Percentiles rank a stretch among this genome's conserved stretches.
phyloP scores from a whole-genome alignment of 371 early-diverging fungal genomes.

The Mortierella polycephala region DNA sequence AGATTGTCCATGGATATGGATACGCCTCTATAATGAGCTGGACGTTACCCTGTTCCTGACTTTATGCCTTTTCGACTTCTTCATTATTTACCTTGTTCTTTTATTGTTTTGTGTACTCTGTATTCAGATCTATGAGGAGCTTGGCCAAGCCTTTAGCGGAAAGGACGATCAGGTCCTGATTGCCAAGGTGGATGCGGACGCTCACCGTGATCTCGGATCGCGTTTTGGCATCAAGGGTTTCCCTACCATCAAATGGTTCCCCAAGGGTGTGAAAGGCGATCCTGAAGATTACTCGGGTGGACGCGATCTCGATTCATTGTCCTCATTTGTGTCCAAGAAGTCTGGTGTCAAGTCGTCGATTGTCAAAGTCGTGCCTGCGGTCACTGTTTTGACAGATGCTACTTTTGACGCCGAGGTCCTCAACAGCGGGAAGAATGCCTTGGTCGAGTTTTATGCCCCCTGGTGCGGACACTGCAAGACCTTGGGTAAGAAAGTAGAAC shows the following conservation, averaged over 20 bases:
- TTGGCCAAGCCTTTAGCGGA: conserved; percentile 80
- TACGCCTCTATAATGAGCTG: not conserved
- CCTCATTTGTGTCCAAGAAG: conserved; percentile 81
- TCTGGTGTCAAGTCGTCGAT: conserved; percentile 59
- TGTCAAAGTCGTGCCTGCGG: conserved; percentile 46
- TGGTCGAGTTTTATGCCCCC: conserved; percentile 88
- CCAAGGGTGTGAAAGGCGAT: conserved; percentile 74
- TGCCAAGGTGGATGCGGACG: conserved; percentile 93
- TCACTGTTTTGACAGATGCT: conserved; percentile 46
- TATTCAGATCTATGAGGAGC: conserved; percentile 73
- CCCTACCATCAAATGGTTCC: conserved; percentile 96
- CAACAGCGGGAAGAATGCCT: conserved; percentile 55
- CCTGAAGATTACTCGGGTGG: conserved; percentile 87
- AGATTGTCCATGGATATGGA: not conserved
- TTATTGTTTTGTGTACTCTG: not conserved
- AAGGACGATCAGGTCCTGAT: conserved; percentile 81
- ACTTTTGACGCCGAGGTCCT: conserved; percentile 53
- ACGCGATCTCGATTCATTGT: conserved; percentile 83
- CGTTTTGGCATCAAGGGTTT: conserved; percentile 83
- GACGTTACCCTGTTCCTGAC: not conserved
- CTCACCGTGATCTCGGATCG: conserved; percentile 79
- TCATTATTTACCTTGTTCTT: not conserved
- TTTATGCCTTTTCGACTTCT: conserved; percentile 2
- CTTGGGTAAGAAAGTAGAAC: conserved; percentile 57
- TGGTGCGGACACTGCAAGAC: conserved; percentile 92